Evolutionary conservation across 129 eudicot species (phyloP).

Genomic region (Sambucus nigra): DNA sequence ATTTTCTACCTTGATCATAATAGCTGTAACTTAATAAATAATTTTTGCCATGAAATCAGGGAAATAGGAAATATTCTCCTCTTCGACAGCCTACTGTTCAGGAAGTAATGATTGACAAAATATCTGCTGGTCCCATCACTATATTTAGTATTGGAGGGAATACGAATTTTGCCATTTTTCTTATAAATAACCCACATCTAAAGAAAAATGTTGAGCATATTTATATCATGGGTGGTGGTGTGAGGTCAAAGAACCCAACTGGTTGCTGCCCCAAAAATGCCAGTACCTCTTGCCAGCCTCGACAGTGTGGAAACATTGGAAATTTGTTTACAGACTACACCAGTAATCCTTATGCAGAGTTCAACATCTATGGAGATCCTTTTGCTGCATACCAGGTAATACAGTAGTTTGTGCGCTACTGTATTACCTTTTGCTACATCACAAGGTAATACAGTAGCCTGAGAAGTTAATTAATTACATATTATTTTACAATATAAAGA

Average conservation of each 20-base stretch:
- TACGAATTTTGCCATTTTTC: slow-evolving; percentile 37
- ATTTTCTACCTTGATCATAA: neutral
- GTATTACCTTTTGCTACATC: too few species aligned
- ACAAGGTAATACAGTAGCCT: too few species aligned
- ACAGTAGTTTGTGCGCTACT: neutral
- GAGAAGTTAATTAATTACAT: too few species aligned
- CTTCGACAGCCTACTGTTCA: slow-evolving; percentile 42
- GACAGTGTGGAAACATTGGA: slow-evolving; percentile 63
- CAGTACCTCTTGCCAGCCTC: slow-evolving; percentile 42
- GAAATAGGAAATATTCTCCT: slow-evolving; percentile 34
- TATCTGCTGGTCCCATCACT: slow-evolving; percentile 38
- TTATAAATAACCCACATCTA: slow-evolving; percentile 51
- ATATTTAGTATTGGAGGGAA: slow-evolving; percentile 28
- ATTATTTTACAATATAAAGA: neutral
- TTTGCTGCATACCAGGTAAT: slow-evolving; percentile 86
- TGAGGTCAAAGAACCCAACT: slow-evolving; percentile 60
- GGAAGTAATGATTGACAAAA: slow-evolving; percentile 31
- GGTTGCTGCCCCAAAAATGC: slow-evolving; percentile 57
- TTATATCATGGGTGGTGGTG: slow-evolving; percentile 81
- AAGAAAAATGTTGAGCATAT: slow-evolving; percentile 68
- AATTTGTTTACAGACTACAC: slow-evolving; percentile 55
- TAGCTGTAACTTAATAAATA: too few species aligned
- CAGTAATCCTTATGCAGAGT: slow-evolving; percentile 83
- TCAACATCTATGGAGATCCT: slow-evolving; percentile 75
- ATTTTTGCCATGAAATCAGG: slow-evolving; percentile 17